These are phyloP conservation scores for Mangifera indica DNA, from an alignment of 345 rosid genomes.

Conservation along the genomic window DNA sequence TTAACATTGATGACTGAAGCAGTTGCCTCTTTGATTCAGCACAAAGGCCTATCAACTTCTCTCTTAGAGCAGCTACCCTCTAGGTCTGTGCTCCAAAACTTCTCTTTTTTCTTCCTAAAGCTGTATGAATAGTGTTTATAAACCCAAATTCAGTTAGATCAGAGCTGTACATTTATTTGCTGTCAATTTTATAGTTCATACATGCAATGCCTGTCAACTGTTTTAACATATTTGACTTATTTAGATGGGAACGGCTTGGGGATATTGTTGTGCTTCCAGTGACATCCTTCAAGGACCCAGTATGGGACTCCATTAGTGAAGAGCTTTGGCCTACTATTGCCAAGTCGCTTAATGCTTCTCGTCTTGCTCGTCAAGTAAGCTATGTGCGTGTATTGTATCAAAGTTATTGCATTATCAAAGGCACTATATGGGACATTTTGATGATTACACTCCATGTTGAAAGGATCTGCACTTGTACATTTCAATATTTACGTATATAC, in stretches of 20 bases:
- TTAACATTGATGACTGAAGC: conserved; percentile 59
- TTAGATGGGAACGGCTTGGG: conserved; percentile 90
- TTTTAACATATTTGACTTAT: conserved; percentile 21
- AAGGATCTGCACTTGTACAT: not conserved
- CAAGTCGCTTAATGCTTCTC: conserved; percentile 54
- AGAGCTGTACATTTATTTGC: not conserved
- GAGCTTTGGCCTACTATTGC: conserved; percentile 79
- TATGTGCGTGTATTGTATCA: not conserved
- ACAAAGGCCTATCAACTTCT: conserved; percentile 48
- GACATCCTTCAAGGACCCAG: conserved; percentile 72
- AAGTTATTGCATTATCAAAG: not conserved
- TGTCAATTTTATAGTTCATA: not conserved
- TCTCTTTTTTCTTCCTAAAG: conserved; percentile 10
- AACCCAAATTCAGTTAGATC: not conserved
- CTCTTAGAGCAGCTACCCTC: conserved; percentile 70
- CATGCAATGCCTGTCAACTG: conserved; percentile 1
- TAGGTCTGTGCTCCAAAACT: conserved; percentile 46
- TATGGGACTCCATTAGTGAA: conserved; percentile 61
- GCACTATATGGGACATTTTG: not conserved
- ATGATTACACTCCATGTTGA: not conserved
- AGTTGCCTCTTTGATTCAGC: conserved; percentile 45
- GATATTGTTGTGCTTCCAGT: conserved; percentile 84
- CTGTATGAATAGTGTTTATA: not conserved
- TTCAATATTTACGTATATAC: not conserved
- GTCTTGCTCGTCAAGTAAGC: conserved; percentile 82